These are phyloP conservation scores for Amylostereum chailletii DNA, from an alignment of 1,284 basidiomycete species.

Conservation along the genomic window DNA sequence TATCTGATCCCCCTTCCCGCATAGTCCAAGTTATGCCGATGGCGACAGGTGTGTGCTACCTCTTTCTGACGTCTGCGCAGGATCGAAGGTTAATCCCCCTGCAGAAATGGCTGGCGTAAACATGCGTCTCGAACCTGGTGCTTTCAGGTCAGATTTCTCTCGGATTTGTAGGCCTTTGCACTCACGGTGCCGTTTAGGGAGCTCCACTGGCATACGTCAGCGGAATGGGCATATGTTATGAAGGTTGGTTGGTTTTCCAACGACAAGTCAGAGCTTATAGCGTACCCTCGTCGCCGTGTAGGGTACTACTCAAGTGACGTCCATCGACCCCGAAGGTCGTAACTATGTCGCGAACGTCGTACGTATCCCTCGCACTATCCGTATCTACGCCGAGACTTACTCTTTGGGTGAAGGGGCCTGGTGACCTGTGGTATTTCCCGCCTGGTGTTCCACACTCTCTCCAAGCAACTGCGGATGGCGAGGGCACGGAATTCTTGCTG, in stretches of 20 bases:
- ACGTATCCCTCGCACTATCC: conserved; percentile 13
- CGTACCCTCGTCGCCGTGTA: conserved; percentile 17
- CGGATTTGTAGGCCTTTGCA: background rate
- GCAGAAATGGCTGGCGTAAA: conserved; percentile 58
- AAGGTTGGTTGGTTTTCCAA: conserved; percentile 28
- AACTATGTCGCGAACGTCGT: conserved; percentile 56
- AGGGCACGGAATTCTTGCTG: conserved; percentile 63
- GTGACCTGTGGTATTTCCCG: conserved; percentile 58
- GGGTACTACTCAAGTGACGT: conserved; percentile 56
- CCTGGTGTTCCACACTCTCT: conserved; percentile 47
- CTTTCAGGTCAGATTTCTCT: conserved; percentile 39
- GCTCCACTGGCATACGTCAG: conserved; percentile 66
- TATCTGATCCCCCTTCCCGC: conserved; percentile 5
- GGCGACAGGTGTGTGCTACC: conserved; percentile 34
- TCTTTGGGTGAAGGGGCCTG: conserved; percentile 16
- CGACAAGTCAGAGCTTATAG: background rate
- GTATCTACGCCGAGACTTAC: no score
- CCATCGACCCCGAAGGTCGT: conserved; percentile 51
- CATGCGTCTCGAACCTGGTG: conserved; percentile 61
- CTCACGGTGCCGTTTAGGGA: conserved; percentile 32
- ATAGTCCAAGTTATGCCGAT: conserved; percentile 53
- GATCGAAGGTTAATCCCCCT: background rate
- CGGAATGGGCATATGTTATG: conserved; percentile 67
- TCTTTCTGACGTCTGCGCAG: conserved; percentile 2
- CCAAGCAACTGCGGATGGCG: conserved; percentile 53